Evolutionary conservation across 139 green algal species (phyloP).

Genomic region (Raphidocelis subcapitata): DNA sequence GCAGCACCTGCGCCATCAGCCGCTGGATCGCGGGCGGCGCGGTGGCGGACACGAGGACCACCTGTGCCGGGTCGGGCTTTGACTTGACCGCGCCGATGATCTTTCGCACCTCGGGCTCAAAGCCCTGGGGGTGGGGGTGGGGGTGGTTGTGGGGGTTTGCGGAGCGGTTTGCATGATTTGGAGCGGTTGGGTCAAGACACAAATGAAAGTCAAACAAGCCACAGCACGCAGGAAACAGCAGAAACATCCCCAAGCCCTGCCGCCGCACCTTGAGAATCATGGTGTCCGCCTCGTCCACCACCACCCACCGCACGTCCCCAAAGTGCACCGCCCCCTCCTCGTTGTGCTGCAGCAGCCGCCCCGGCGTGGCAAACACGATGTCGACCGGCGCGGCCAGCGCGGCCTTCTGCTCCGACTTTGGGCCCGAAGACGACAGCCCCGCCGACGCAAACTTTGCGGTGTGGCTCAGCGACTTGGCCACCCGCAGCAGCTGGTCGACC

Average conservation of each 20-base stretch:
- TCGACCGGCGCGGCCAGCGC: slow-evolving; percentile 73
- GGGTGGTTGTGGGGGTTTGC: no score
- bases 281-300: slow-evolving; percentile 98
- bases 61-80: slow-evolving; percentile 54
- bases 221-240: no score
- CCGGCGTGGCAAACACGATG: slow-evolving; percentile 87
- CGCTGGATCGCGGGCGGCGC: slow-evolving; percentile 70
- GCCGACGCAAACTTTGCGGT: slow-evolving; percentile 74
- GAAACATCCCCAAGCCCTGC: no score
- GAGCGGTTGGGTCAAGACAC: no score
- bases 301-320: slow-evolving; percentile 75
- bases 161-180: no score
- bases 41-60: slow-evolving; percentile 91
- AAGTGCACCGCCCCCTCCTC: slow-evolving; percentile 78
- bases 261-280: slow-evolving; percentile 63
- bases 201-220: no score
- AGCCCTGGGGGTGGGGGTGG: no score
- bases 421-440: not conserved
- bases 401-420: slow-evolving; percentile 47
- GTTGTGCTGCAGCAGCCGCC: slow-evolving; percentile 79
- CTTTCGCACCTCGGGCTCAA: no score
- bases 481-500: slow-evolving; percentile 71
- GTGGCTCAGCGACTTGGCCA: slow-evolving; percentile 87
- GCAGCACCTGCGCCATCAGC: slow-evolving; percentile 73
- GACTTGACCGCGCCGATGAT: no score